A percentile compares a stretch with the other conserved stretches of the same genome.
Evolutionary conservation across 768 basidiomycete genomes (phyloP).

Genomic region (Arthromyces matolae): DNA sequence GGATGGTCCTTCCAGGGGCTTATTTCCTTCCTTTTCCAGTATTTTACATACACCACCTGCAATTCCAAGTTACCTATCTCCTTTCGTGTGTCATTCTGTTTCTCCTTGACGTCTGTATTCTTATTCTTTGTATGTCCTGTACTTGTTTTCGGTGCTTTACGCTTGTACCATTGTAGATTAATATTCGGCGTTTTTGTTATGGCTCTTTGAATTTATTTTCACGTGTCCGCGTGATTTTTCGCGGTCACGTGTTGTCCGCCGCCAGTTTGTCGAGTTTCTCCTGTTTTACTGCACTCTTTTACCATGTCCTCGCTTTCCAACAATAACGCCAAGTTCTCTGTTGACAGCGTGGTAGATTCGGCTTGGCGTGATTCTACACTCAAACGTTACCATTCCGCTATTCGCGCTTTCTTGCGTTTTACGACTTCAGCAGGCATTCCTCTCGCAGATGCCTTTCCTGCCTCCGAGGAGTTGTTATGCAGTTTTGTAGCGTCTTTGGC

Average conservation of each 20-base stretch:
- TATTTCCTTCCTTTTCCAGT: background rate
- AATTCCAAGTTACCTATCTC: background rate
- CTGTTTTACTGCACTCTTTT: no score
- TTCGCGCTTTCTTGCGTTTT: background rate
- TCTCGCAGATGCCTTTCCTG: slow-evolving; percentile 13
- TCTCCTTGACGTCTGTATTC: no score
- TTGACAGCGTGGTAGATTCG: background rate
- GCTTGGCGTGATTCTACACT: background rate
- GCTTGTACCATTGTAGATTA: no score
- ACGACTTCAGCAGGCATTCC: slow-evolving; percentile 19
- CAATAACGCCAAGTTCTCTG: background rate
- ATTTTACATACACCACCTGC: background rate
- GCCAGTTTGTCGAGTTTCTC: no score
- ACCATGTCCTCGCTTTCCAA: background rate
- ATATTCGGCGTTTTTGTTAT: no score
- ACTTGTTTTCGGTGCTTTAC: no score
- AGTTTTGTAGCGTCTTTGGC: slow-evolving; percentile 23
- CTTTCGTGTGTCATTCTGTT: background rate
- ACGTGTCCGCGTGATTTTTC: no score
- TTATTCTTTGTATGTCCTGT: no score
- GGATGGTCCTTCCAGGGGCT: background rate
- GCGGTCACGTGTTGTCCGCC: no score
- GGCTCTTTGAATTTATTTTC: no score
- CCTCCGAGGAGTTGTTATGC: slow-evolving; percentile 25
- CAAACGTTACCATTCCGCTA: slow-evolving; percentile 12